phyloP scores from a whole-genome alignment of 2,329 filamentous ascomycete genomes.

The Botrytis elliptica region DNA sequence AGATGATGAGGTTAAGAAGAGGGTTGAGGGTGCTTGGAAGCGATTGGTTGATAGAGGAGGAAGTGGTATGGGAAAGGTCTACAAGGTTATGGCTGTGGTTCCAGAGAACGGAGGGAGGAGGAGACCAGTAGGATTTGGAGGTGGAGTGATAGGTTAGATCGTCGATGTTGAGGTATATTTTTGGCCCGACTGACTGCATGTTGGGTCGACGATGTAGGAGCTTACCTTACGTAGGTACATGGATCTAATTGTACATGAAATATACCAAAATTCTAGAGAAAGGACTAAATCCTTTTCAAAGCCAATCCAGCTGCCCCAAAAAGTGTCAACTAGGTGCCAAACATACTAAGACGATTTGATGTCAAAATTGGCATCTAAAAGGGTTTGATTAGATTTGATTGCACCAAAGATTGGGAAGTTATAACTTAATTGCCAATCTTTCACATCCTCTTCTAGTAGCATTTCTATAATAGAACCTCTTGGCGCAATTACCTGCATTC shows the following conservation, averaged over 20 bases:
- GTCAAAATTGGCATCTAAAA: background rate
- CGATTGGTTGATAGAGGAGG: conserved; percentile 79
- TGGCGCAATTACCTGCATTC: background rate
- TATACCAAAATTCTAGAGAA: background rate
- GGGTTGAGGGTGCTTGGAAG: conserved; percentile 73
- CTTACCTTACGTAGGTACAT: background rate
- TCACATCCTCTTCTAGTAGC: background rate
- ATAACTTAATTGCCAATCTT: background rate
- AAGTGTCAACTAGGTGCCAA: background rate
- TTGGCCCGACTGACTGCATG: background rate
- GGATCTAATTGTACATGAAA: background rate
- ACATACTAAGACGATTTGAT: background rate
- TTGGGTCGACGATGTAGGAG: background rate
- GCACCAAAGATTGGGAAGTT: background rate
- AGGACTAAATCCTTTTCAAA: background rate
- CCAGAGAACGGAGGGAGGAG: conserved; percentile 74
- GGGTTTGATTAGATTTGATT: background rate
- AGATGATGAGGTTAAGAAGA: conserved; percentile 52
- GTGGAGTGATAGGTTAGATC: conserved; percentile 39
- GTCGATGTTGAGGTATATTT: conserved; percentile 40
- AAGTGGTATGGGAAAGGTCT: conserved; percentile 89
- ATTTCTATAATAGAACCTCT: background rate
- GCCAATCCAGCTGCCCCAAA: background rate
- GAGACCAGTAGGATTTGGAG: conserved; percentile 88
- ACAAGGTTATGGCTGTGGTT: conserved; percentile 88